Evolutionary conservation across 2,329 filamentous ascomycete species (phyloP), one percentile per base, ranked within the genome.

Genomic region (Fusarium sp.): DNA sequence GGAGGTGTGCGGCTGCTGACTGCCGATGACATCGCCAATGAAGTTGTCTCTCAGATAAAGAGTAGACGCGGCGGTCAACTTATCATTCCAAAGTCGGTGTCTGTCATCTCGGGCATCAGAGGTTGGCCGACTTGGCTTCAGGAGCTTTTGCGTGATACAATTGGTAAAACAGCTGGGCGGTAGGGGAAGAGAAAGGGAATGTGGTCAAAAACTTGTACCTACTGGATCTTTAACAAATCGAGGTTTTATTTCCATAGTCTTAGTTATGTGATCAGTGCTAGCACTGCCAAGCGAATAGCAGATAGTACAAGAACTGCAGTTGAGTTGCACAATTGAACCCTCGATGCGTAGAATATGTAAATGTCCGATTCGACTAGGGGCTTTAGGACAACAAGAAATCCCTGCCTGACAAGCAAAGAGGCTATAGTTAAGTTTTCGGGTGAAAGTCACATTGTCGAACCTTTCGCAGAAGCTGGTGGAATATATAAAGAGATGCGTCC

Each of bases 11-110:
- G 68, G 4, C 63, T 81, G 44, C 61, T 82, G 34, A 77, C 69
- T 0, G 61, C 69, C 13, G 77, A 81, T n/a, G 59, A 77, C 18
- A 79, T 87, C 2, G 80, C 84, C 0, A 73, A 74, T 1, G 79
- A 78, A 1, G 80, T 87, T 22, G 78, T 84, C 28, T 77, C 76
- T 28, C 82, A 86, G 63, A 79, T 88, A 9, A 66, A 83, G 28
- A 79, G 78, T 17, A 79, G 80, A 56, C 78, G 79, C 22, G 82
- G 83, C 40, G 83, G 80, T 1, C 82, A 86, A 69, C 59, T 86
- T 1, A 80, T 86, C n/a, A 65, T 87, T 17, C 82, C 85, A 0
- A 51, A 26, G 13, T 44, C 67, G 3, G 68, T 65, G 14, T 50
- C 71, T 7, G 28, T 45, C 40, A 46, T 77, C 15, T 74, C 78